Base-by-base conservation (phyloP, 2,329 filamentous ascomycete genomes). In the Trichocomaceae sp. region DNA sequence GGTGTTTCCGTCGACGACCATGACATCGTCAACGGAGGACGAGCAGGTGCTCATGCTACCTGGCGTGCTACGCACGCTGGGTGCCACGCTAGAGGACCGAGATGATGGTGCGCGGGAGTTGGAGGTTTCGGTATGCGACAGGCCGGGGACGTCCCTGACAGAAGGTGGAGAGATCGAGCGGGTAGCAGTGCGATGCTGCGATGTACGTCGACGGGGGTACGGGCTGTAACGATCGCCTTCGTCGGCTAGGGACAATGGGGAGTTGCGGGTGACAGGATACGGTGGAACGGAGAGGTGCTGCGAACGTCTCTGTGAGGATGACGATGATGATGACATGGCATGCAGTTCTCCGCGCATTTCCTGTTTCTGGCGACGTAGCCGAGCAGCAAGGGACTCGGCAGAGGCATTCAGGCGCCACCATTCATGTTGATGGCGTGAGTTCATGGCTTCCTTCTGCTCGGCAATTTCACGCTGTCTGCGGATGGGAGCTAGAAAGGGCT, bases 401-500 rank as follows among this genome's bases (percentile, higher is more conserved):
- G 69, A 70, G 19, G 63, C 61, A 12, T 70, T 68, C 50, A 71
- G 62, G 47, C 65, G 67, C 63, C 62, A 63, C 69, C 70, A 68
- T 64, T 72, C 71, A 54, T 64, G 54, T 13, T 57, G 51, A 20
- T 72, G 64, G 60, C 76, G 67, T n/a, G 41, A 47, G 66, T 74
- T 72, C 56, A 72, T 65, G 53, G 71, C 70, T 26, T 68, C 66
- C 57, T 76, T 75, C 69, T 81, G 79, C 64, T 83, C 77, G 57
- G 79, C 77, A 55, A 79, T 73, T 59, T 79, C 76, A 19, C 76
- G 67, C 62, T 82, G 71, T 45, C 78, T 63, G 58, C 91, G 87
- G 66, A 97, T 88, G 26, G 92, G 92, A 33, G 84, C 84, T 45
- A 99, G 82, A 79, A 97, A 97, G 42, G 82, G 82, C 63, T 96